Percentiles rank a stretch among this genome's conserved stretches.
Evolutionary conservation across 1,284 basidiomycete species (phyloP).

Genomic region (Puccinia novopanici): DNA sequence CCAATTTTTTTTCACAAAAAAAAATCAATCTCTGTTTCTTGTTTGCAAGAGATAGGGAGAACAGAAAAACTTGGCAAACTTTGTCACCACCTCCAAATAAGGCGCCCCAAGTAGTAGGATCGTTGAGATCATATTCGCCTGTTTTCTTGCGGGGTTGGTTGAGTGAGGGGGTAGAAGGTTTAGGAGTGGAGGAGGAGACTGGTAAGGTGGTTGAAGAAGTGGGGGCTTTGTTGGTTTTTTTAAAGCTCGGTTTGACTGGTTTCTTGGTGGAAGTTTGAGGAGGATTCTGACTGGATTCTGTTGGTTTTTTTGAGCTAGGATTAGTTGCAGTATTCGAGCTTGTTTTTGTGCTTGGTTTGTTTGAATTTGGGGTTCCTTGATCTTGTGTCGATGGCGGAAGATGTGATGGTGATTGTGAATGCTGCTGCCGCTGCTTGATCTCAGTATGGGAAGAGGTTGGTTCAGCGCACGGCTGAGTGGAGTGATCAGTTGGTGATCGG

Average conservation of each 20-base stretch:
- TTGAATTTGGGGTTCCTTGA: neutral
- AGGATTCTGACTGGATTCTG: neutral
- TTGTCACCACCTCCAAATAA: constrained; percentile 38
- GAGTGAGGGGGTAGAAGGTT: neutral
- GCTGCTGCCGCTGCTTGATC: neutral
- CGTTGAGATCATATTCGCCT: constrained; percentile 42
- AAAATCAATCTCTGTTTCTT: neutral
- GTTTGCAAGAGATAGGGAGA: neutral
- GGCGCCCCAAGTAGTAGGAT: constrained; percentile 43
- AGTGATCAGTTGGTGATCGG: neutral
- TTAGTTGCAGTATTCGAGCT: neutral
- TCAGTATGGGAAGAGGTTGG: constrained; percentile 11
- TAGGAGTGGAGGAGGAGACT: neutral
- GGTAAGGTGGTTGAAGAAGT: neutral
- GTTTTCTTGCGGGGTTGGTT: constrained; percentile 11
- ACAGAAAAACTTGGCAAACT: neutral
- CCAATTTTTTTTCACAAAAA: neutral
- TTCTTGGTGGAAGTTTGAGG: constrained; percentile 29
- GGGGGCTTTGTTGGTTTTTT: constrained; percentile 3
- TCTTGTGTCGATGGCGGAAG: neutral
- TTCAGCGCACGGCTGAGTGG: neutral
- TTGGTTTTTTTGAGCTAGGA: neutral
- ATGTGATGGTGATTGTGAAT: too few species aligned
- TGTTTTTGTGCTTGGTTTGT: constrained; percentile 10
- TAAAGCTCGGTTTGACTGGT: constrained; percentile 24